phyloP scores from a whole-genome alignment of 768 basidiomycete species.

The Rhizopogon sp. region DNA sequence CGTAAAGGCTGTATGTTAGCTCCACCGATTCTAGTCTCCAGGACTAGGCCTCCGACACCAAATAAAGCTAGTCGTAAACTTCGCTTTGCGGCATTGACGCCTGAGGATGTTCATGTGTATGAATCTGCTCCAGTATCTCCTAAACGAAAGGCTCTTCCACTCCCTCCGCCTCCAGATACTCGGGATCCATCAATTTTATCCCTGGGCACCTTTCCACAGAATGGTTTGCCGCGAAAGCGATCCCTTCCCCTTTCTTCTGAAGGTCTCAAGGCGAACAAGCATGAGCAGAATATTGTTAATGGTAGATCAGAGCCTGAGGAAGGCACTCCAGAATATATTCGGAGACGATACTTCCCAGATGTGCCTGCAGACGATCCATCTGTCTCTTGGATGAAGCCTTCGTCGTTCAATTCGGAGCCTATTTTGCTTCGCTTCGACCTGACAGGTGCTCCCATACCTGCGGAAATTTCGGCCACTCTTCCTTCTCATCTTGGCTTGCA shows the following conservation, averaged over 20 bases:
- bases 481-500: slow-evolving; percentile 87
- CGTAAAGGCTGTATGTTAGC: slow-evolving; percentile 27
- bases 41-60: slow-evolving; percentile 48
- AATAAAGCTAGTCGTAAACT: slow-evolving; percentile 49
- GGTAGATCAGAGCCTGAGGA: slow-evolving; percentile 41
- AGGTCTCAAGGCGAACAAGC: background rate
- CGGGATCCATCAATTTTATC: slow-evolving; percentile 26
- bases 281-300: background rate
- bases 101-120: slow-evolving; percentile 77
- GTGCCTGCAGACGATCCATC: slow-evolving; percentile 64
- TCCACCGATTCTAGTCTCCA: slow-evolving; percentile 41
- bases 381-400: slow-evolving; percentile 69
- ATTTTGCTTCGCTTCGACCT: slow-evolving; percentile 67
- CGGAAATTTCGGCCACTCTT: slow-evolving; percentile 45
- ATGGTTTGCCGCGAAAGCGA: slow-evolving; percentile 8
- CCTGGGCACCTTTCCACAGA: slow-evolving; percentile 34
- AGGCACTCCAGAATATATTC: slow-evolving; percentile 80
- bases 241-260: slow-evolving; percentile 1
- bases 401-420: slow-evolving; percentile 14
- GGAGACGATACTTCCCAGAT: slow-evolving; percentile 76
- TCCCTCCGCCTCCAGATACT: slow-evolving; percentile 36
- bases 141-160: slow-evolving; percentile 47
- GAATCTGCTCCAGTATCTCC: slow-evolving; percentile 80
- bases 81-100: slow-evolving; percentile 72
- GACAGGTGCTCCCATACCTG: slow-evolving; percentile 62